Base-by-base conservation (phyloP, 805 yeast species). In the Candida krabiensis region DNA sequence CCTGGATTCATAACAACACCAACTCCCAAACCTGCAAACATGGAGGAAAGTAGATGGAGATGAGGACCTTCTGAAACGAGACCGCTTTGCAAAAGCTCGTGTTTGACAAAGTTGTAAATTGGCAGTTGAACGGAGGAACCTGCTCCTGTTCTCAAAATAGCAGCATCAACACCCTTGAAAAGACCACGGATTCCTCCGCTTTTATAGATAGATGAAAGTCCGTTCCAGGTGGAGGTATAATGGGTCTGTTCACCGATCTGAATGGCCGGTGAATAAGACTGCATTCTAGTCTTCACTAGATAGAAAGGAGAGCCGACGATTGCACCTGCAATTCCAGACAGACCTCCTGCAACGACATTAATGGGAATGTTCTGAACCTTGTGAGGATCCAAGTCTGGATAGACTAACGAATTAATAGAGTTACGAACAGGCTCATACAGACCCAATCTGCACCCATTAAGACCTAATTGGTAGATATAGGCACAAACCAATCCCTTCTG, bases 121-220 rank as follows among this genome's bases (percentile, higher is more conserved):
- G 99, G 98, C 51, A 93, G 69, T 67, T 93, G 99, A 27, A 87
- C 96, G 18, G 96, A 77, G 6, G 99, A 93, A 2, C 98, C 99
- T 40, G 89, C 84, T 54, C 96, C 96, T 1, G 98, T 93, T 65
- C 99, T 77, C 45, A 93, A 67, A 22, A 89, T 78, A 2, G 99
- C 98, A 2, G 99, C 96, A 56, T 87, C 96, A 4, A 89, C 87
- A 47, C 99, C 99, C 46, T 95, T 73, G 64, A 79, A 91, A 44
- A 86, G 69, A 5, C 97, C 98, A 40, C 59, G 65, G 41, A 86
- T 28, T 2, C 97, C 97, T 53, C 86, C 96, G 1, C 72, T 62
- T 32, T 63, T 64, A 55, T 69, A 79, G 28, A 93, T 78, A 16
- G 79, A 67, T 5, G 62, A 50, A 17, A 93, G 55, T 2, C 96